phyloP scores from a whole-genome alignment of 805 yeast genomes.

The Spathaspora hagerdaliae region DNA sequence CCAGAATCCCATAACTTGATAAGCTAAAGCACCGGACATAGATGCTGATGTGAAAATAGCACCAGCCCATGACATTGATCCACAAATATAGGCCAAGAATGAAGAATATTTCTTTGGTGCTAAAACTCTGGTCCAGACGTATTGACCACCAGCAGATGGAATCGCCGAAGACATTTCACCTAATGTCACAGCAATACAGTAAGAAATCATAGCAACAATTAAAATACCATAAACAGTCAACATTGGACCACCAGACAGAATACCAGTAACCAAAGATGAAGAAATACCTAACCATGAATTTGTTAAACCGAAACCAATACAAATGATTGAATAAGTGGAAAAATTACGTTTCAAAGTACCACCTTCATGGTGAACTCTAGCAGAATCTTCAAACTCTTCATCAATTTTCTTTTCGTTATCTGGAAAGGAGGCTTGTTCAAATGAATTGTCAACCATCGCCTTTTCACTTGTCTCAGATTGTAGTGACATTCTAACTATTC shows the following conservation, averaged over 20 bases:
- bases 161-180: conserved; percentile 38
- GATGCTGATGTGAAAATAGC: conserved; percentile 38
- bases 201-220: conserved; percentile 32
- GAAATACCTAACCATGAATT: conserved; percentile 43
- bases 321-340: conserved; percentile 35
- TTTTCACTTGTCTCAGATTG: background rate
- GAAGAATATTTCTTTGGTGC: conserved; percentile 35
- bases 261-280: conserved; percentile 38
- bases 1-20: conserved; percentile 35
- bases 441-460: background rate
- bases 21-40: conserved; percentile 33
- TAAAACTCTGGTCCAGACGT: conserved; percentile 38
- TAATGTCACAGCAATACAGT: conserved; percentile 34
- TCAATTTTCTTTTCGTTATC: background rate
- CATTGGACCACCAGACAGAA: conserved; percentile 40
- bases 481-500: background rate
- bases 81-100: conserved; percentile 37
- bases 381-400: background rate
- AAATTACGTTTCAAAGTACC: conserved; percentile 25
- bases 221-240: conserved; percentile 39
- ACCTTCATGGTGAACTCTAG: conserved; percentile 1
- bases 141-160: conserved; percentile 42
- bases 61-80: conserved; percentile 41
- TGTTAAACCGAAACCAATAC: conserved; percentile 40
- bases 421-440: background rate